These are phyloP conservation scores for Mycena capillaripes DNA, from an alignment of 768 basidiomycete genomes.

Conservation along the genomic window DNA sequence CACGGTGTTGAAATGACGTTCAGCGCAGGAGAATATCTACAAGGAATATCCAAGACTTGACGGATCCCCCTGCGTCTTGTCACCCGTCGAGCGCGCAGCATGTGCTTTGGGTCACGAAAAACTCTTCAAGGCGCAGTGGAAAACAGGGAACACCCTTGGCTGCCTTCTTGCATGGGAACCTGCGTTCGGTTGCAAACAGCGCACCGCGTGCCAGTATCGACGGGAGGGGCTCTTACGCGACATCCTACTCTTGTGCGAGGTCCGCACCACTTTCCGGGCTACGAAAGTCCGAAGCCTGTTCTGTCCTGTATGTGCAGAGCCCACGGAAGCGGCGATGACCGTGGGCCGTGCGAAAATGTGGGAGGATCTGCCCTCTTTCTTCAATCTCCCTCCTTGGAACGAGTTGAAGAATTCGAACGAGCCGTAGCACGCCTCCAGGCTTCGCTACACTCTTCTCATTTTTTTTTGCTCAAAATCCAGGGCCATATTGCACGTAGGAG, in stretches of 20 bases:
- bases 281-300: neutral
- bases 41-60: neutral
- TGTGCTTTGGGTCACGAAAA: neutral
- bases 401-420: conserved; percentile 12
- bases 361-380: conserved; percentile 21
- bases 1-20: neutral
- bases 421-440: neutral
- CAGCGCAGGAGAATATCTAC: neutral
- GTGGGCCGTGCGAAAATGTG: conserved; percentile 17
- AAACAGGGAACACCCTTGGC: neutral
- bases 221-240: neutral
- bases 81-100: neutral
- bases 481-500: too few relatives aligned
- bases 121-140: neutral
- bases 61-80: neutral
- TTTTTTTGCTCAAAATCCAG: too few relatives aligned
- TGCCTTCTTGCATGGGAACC: neutral
- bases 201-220: neutral
- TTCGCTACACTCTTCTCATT: too few relatives aligned
- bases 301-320: neutral
- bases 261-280: neutral
- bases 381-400: conserved; percentile 23
- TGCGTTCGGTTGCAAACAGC: neutral
- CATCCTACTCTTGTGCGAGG: neutral
- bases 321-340: neutral